A percentile compares a stretch with the other conserved stretches of the same genome.
Evolutionary conservation across 352 stramenopile species (phyloP).

Genomic region (Thalassiosira ordinaria): DNA sequence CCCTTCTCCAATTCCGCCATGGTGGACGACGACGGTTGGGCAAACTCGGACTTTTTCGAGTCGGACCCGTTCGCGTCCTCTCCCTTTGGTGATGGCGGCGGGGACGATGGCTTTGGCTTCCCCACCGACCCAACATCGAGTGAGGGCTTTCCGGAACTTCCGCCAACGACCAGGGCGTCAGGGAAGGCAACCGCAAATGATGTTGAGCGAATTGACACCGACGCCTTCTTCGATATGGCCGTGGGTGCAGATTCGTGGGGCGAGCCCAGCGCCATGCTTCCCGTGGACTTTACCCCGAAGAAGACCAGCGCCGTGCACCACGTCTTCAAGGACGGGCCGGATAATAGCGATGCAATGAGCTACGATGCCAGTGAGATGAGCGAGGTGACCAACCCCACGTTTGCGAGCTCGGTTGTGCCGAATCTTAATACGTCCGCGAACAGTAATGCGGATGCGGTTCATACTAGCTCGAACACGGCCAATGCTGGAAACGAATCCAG

Average conservation of each 20-base stretch:
- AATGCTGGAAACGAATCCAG: too few species aligned
- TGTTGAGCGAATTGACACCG: neutral
- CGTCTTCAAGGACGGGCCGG: conserved; percentile 2
- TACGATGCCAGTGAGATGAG: conserved; percentile 57
- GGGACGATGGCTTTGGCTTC: conserved; percentile 39
- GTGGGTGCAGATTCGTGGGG: conserved; percentile 38
- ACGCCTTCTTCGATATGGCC: conserved; percentile 38
- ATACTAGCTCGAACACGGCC: neutral
- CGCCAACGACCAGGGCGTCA: too few species aligned
- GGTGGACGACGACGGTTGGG: conserved; percentile 7
- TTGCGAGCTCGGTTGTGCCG: conserved; percentile 16
- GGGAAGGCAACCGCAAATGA: neutral
- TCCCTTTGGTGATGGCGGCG: conserved; percentile 19
- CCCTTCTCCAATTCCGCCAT: too few species aligned
- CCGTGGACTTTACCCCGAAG: conserved; percentile 40
- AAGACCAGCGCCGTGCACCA: conserved; percentile 26
- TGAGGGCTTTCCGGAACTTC: neutral
- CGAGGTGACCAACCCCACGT: conserved; percentile 58
- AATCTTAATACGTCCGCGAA: neutral
- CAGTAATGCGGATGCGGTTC: neutral
- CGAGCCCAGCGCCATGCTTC: conserved; percentile 30
- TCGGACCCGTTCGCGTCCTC: conserved; percentile 36
- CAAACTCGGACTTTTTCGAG: conserved; percentile 48
- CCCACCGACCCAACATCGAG: conserved; percentile 6
- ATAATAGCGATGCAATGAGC: conserved; percentile 17